Base-by-base conservation (phyloP, 768 basidiomycete species). In the Mrakia hoshinonis region DNA sequence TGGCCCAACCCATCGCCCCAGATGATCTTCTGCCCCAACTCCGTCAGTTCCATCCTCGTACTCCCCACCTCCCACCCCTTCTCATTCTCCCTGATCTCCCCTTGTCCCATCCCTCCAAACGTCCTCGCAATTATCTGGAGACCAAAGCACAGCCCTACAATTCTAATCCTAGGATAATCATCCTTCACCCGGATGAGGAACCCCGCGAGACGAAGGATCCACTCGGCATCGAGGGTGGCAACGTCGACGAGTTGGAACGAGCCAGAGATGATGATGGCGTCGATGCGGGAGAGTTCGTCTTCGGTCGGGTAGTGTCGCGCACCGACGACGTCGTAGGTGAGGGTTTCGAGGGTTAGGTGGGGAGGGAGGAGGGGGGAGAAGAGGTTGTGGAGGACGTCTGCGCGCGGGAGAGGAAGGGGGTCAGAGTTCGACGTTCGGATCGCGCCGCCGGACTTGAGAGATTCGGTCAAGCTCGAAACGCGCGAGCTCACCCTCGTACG, bases 51-150 rank as follows among this genome's bases (percentile, higher is more conserved):
- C 13, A 77, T 64, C 24, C 69, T 64, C 2, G 75, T 76, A 47
- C 74, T 76, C 29, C 76, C 76, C 0, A 77, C 76, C 51, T 77
- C 76, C 76, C 76, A 77, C 66, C 76, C 76, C 51, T 77, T 75
- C 6, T 69, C 67, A 55, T 77, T 77, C 61, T 75, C 61, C 55
- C 43, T 61, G 67, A 77, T 76, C 29, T 63, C 49, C 7, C 22
- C 1, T 5, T 15, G 6, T 15, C 43, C 43, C 6, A 67, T 73
- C 0, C 75, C 75, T 13, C 76, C 76, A 55, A 77, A 77, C 7
- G 76, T 75, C 7, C 76, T 46, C 20, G 75, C 76, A 31, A 77
- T 64, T 13, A 77, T 71, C 47, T 77, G 76, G 2, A 77, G 65
- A 1, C 76, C 76, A 43, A 77, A 77, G 54, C 76, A 77, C 46